Percentiles rank a stretch among this genome's conserved stretches.
phyloP scores from a whole-genome alignment of 2,329 filamentous ascomycete genomes.

The Endothia cerciana region DNA sequence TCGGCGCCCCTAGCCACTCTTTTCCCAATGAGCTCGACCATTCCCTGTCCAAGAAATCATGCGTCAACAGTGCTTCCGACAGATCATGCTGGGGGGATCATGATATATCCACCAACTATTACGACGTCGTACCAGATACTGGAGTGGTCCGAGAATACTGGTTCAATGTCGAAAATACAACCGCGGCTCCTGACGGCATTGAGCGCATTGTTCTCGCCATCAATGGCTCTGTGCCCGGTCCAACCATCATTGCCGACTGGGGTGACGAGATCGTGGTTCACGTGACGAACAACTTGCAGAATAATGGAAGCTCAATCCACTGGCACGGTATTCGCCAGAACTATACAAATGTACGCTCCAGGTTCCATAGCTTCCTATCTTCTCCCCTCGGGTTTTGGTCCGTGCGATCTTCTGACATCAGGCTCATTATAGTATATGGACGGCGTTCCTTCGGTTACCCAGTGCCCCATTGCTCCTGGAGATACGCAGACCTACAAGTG shows the following conservation, averaged over 20 bases:
- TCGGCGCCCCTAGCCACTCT: conserved; percentile 12
- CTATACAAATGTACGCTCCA: conserved; percentile 55
- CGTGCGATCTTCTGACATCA: conserved; percentile 28
- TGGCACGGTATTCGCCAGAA: conserved; percentile 72
- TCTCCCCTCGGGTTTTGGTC: too few relatives aligned
- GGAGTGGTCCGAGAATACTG: conserved; percentile 56
- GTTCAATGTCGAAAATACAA: conserved; percentile 46
- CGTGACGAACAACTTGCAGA: conserved; percentile 61
- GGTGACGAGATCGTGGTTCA: conserved; percentile 66
- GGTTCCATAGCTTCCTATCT: background rate
- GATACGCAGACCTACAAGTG: conserved; percentile 62
- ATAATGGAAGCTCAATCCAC: conserved; percentile 65
- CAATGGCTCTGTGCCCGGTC: conserved; percentile 62
- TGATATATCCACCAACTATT: conserved; percentile 53
- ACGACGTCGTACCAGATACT: conserved; percentile 46
- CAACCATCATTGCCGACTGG: conserved; percentile 61
- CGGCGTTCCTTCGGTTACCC: conserved; percentile 55
- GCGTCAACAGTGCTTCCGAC: conserved; percentile 34
- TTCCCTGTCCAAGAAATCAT: conserved; percentile 14
- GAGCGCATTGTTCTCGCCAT: conserved; percentile 47
- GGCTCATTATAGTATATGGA: conserved; percentile 46
- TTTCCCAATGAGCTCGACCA: conserved; percentile 1
- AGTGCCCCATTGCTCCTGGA: conserved; percentile 57
- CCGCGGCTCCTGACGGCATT: conserved; percentile 51
- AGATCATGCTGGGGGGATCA: conserved; percentile 31